Evolutionary conservation across 2,329 filamentous ascomycete genomes (phyloP), one percentile per base, ranked within the genome.

Genomic region (Aureobasidium sp.): DNA sequence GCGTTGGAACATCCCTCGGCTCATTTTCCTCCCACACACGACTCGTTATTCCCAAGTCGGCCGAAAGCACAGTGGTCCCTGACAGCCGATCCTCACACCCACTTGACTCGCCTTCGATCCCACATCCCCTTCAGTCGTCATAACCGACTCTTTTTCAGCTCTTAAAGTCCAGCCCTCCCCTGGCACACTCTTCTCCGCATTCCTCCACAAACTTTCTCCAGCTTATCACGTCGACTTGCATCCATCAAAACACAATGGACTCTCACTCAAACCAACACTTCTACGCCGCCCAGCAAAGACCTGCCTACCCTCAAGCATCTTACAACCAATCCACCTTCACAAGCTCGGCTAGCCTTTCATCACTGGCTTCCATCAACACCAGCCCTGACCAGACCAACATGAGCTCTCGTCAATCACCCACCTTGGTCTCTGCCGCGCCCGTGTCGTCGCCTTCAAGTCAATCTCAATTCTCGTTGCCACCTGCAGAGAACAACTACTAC

Each of bases 261-360:
- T 57, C 55, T 27, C 62, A 59, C 22, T 55, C 48, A 27, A 59
- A 48, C 36, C 62, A 62, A 57, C 41, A 62, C 41, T 62, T 56
- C 44, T 58, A 58, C 34, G 34, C 20, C 34, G 25, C 20, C 34
- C 51, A 63, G 45, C 69, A 69, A 66, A 64, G 70, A 69, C 69
- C 75, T 71, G 63, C 73, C 66, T 69, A 71, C 67, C 67, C 71
- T 68, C 68, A 75, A 71, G 63, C 65, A 52, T 62, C 56, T 64
- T 65, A 36, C 65, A 68, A 74, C 15, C 66, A 68, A 27, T 74
- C 75, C 2, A 68, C 70, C 47, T 77, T 73, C 66, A 72, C 74
- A 58, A 75, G 72, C 70, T 77, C 75, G 62, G 76, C 72, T 70
- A 78, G 76, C 67, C 71, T 75, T 36, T 71, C 75, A 37, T 76